A percentile compares a stretch with the other conserved stretches of the same genome.
Conservation (phyloP, 768 basidiomycete genomes). For the Sporobolomyces roseus region DNA sequence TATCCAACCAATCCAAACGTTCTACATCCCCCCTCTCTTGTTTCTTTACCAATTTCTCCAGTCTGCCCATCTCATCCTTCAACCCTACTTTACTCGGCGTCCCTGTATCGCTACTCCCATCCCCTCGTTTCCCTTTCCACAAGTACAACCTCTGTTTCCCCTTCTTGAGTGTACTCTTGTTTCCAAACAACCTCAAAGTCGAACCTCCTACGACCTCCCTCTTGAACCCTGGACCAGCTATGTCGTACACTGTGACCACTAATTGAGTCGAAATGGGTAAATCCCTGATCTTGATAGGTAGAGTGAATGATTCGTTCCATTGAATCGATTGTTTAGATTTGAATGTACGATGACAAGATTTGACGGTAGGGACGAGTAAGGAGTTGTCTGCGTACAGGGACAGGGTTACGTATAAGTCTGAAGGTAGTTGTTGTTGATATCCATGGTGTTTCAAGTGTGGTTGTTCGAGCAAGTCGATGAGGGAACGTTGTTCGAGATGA, state of each 20-base stretch:
- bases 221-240: conserved; percentile 56
- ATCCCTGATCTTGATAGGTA: conserved; percentile 90
- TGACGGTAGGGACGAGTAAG: conserved; percentile 82
- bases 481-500: conserved; percentile 62
- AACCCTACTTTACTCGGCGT: conserved; percentile 81
- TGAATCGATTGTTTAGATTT: conserved; percentile 61
- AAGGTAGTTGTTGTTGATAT: conserved; percentile 67
- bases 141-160: conserved; percentile 85
- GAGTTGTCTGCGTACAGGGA: conserved; percentile 91
- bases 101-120: conserved; percentile 65
- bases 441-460: conserved; percentile 80
- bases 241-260: conserved; percentile 94
- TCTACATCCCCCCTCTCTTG: conserved; percentile 89
- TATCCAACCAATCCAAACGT: conserved; percentile 94
- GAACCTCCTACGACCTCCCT: conserved; percentile 69
- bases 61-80: conserved; percentile 87
- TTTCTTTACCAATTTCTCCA: conserved; percentile 86
- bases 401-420: conserved; percentile 90
- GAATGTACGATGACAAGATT: conserved; percentile 89
- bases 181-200: conserved; percentile 83
- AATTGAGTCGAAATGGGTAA: conserved; percentile 84
- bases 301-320: conserved; percentile 93
- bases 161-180: conserved; percentile 85
- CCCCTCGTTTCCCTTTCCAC: conserved; percentile 79
- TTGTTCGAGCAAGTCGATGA: conserved; percentile 75